Evolutionary conservation across 805 yeast genomes (phyloP), one percentile per base, ranked within the genome.

Genomic region (Nakazawaea wyomingensis): DNA sequence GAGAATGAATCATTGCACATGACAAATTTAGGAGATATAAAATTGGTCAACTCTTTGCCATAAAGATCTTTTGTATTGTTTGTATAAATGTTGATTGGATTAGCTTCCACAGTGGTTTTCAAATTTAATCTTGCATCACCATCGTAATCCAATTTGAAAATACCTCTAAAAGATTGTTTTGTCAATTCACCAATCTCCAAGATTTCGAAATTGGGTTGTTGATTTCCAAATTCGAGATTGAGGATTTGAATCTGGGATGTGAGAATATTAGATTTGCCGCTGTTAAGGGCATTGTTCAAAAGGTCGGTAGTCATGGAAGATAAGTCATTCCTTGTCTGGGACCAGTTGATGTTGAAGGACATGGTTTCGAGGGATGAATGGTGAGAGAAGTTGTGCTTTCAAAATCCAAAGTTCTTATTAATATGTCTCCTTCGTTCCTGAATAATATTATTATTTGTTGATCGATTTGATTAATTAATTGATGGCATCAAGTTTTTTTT

Each of bases 321-420:
- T 50, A 82, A 67, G 26, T 81, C 71, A 39, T 79, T 81, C 45
- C 80, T 72, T 50, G 85, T 87, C 32, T 86, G 69, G 7, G 85
- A 71, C 95, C 95, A 86, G 60, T 82, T 77, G 49, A 85, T 81
- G 48, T 81, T 76, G 55, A 87, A 85, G 6, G 93, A 83, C 95
- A 85, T 85, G 8, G 24, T 27, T 2, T n/a, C n/a, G 3, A 18
- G 11, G 19, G 18, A n/a, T 39, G 13, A 5, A 20, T 31, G 10
- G 8, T 13, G 14, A 24, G 7, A 14, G 11, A 6, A 14, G 3
- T 10, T 20, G 3, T 21, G 37, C 3, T 3, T 21, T 20, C 13
- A 16, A 9, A 11, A 24, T 24, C 8, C 10, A 33, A 14, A 17
- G 4, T 17, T 33, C 13, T 17, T 19, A n/a, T 17, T 33, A 24